Conservation (phyloP, 2,329 filamentous ascomycete genomes). For the Trichophaea hybrida region DNA sequence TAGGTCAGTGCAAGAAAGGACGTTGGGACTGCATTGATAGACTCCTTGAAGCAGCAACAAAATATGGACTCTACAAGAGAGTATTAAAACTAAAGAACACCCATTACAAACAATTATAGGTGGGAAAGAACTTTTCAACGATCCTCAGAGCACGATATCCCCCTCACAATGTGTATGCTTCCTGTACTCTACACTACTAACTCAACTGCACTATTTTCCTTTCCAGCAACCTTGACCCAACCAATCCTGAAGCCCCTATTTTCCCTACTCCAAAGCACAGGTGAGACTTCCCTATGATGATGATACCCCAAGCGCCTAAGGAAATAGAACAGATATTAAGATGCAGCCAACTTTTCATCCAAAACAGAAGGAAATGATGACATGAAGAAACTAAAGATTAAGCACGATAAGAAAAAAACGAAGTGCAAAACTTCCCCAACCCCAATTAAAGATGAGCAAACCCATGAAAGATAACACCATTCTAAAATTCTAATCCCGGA, state of each 20-base stretch:
- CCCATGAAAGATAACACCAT: slow-evolving; percentile 13
- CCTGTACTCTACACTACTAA: no score
- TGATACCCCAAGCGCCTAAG: slow-evolving; percentile 1
- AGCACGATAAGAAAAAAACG: slow-evolving; percentile 17
- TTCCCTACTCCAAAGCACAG: background rate
- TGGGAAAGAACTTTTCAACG: background rate
- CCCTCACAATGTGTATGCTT: background rate
- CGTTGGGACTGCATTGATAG: no score
- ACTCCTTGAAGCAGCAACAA: no score
- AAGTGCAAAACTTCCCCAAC: background rate
- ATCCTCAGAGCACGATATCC: background rate
- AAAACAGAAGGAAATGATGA: slow-evolving; percentile 5
- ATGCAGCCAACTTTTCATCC: slow-evolving; percentile 4
- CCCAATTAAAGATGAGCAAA: slow-evolving; percentile 14
- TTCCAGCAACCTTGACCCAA: no score
- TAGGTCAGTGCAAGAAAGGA: no score
- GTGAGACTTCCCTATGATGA: background rate
- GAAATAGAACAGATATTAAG: background rate
- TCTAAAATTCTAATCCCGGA: slow-evolving; percentile 16
- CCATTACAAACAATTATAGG: no score
- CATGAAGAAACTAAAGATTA: slow-evolving; percentile 22
- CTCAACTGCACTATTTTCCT: no score
- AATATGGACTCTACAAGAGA: no score
- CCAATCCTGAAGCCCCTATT: background rate
- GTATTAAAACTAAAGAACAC: no score